Evolutionary conservation across 148 eudicot genomes (phyloP).

Genomic region (Cornus florida): DNA sequence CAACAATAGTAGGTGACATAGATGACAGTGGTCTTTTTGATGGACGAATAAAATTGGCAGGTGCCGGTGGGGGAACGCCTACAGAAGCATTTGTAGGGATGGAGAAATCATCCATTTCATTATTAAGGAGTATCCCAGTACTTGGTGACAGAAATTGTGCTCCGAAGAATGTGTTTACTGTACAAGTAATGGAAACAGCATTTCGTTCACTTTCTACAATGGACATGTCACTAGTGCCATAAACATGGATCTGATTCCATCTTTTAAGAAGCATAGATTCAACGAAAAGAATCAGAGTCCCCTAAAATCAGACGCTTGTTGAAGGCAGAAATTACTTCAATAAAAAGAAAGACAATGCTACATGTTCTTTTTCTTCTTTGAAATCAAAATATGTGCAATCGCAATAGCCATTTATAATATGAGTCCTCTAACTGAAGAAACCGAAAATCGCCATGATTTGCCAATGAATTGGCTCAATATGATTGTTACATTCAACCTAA

Average conservation of each 20-base stretch:
- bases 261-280: conserved; percentile 11
- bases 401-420: no score
- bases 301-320: no score
- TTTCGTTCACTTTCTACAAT: conserved; percentile 39
- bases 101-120: conserved; percentile 60
- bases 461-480: no score
- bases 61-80: conserved; percentile 38
- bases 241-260: conserved; percentile 42
- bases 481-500: no score
- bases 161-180: conserved; percentile 43
- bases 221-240: conserved; percentile 53
- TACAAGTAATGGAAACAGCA: conserved; percentile 49
- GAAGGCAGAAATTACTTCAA: no score
- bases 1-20: conserved; percentile 43
- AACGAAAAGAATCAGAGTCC: background rate
- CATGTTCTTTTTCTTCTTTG: no score
- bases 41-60: conserved; percentile 40
- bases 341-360: no score
- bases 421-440: no score
- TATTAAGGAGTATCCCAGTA: conserved; percentile 48
- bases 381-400: no score
- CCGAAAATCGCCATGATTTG: no score
- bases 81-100: conserved; percentile 26
- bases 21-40: conserved; percentile 48
- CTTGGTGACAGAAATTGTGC: conserved; percentile 30